These are phyloP conservation scores for Clarireedia homoeocarpa DNA, from an alignment of 2,329 filamentous ascomycete genomes.

Conservation along the genomic window DNA sequence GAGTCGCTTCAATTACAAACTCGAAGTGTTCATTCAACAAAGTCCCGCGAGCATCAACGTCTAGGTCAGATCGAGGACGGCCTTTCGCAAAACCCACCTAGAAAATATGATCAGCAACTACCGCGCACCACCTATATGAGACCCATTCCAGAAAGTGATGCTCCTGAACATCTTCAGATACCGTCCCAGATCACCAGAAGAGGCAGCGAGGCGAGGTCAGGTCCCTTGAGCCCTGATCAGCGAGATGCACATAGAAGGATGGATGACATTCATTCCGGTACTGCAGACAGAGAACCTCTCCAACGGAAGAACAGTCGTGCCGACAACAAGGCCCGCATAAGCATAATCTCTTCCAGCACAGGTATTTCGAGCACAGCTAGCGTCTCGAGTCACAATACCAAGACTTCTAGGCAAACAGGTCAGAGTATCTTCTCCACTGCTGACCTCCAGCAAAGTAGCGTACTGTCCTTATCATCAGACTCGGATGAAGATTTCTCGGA, in stretches of 20 bases:
- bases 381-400: constrained; percentile 27
- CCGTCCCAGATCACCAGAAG: background rate
- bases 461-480: constrained; percentile 29
- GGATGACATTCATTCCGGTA: background rate
- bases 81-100: constrained; percentile 8
- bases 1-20: constrained; percentile 24
- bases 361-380: constrained; percentile 25
- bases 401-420: constrained; percentile 24
- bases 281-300: constrained; percentile 11
- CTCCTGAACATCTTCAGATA: constrained; percentile 11
- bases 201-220: background rate
- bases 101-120: constrained; percentile 24
- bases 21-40: constrained; percentile 18
- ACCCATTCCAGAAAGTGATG: constrained; percentile 22
- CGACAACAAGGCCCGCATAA: constrained; percentile 5
- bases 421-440: constrained; percentile 24
- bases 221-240: background rate
- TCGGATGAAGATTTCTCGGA: constrained; percentile 23
- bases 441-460: constrained; percentile 26
- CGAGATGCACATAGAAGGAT: background rate
- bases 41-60: constrained; percentile 12
- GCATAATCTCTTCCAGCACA: constrained; percentile 3
- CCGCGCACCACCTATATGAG: constrained; percentile 17
- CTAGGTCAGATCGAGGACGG: background rate
- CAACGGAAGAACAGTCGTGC: constrained; percentile 26